Base-by-base conservation (phyloP, 169 alveolate genomes). In the Babesia ovis region DNA sequence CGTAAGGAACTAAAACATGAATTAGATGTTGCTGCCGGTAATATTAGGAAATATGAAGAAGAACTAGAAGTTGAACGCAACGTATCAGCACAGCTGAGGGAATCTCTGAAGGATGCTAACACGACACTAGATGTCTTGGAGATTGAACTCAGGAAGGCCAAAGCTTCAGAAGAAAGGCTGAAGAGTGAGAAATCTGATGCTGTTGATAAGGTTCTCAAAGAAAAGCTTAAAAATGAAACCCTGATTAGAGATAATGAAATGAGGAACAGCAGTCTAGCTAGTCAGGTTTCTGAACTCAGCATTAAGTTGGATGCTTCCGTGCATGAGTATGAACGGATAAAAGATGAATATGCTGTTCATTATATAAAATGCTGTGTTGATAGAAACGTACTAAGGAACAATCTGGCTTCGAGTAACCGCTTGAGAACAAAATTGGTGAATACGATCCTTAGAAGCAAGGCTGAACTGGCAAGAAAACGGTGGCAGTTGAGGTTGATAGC, bases 381-480 rank as follows among this genome's bases (percentile, higher is more conserved):
- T 41, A 8, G 34, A 8, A 25, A 27, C 20, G 3, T 18, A 3
- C 12, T 3, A 8, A 31, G 5, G 14, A 12, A 16, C 12, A 45
- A 48, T 3, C 25, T 64, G 25, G 53, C 14, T 2, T 64, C 60
- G 11, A 32, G 45, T 27, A 20, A 22, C 2, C 22, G 31, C 3
- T 20, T 53, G 18, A 69, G n/a, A 12, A 23, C 55, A 14, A 34
- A 43, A 5, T 64, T 79, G 41, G 34, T 79, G 1, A 61, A 67
- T 12, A 58, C 81, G 0, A 56, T 79, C 20, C 76, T 79, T 4
- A 31, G 35, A 4, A 43, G 72, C 72, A 79, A 71, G 77, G 87
- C 79, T 3, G 74, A 70, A 35, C 46, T 79, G 11, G 87, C 87
- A 9, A 54, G 74, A 23, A 29, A 68, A 2, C 73, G 59, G 35